Percentiles rank a stretch among this genome's conserved stretches.
Conservation (phyloP, 2,329 filamentous ascomycete genomes). For the Rhynchosporium graminicola region DNA sequence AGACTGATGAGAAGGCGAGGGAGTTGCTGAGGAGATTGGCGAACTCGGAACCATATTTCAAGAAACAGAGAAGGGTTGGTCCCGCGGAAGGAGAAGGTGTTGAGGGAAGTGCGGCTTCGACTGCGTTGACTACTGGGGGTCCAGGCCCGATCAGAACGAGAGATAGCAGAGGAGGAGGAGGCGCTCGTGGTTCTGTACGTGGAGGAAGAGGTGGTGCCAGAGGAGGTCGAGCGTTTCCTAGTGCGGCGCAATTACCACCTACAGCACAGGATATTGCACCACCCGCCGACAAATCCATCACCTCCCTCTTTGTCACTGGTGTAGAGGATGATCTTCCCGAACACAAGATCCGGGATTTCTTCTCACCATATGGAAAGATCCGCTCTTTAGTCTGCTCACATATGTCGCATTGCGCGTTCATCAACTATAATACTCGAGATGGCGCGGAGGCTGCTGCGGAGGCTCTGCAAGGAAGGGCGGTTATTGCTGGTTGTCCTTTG, state of each 20-base stretch:
- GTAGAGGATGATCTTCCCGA: conserved; percentile 96
- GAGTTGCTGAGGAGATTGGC: conserved; percentile 84
- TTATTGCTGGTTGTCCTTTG: conserved; percentile 88
- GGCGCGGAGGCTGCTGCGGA: conserved; percentile 84
- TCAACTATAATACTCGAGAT: conserved; percentile 87
- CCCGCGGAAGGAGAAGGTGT: conserved; percentile 51
- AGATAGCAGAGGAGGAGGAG: conserved; percentile 56
- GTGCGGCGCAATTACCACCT: conserved; percentile 73
- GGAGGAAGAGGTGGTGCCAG: conserved; percentile 44
- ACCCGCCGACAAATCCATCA: conserved; percentile 81
- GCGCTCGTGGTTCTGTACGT: conserved; percentile 39
- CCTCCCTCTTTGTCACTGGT: conserved; percentile 91
- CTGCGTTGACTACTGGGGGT: conserved; percentile 50
- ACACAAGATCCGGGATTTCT: conserved; percentile 86
- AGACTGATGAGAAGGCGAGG: conserved; percentile 94
- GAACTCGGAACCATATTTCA: conserved; percentile 92
- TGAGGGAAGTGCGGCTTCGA: conserved; percentile 44
- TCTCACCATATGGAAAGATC: conserved; percentile 84
- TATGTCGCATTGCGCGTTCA: conserved; percentile 93
- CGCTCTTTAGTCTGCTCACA: conserved; percentile 94
- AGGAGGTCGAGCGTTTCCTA: conserved; percentile 61
- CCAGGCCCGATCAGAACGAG: conserved; percentile 80
- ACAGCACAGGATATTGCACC: conserved; percentile 84
- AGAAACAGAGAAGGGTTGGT: conserved; percentile 78
- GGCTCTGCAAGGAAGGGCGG: conserved; percentile 81